Percentiles rank a stretch among this genome's conserved stretches.
These are phyloP conservation scores for Linanthus parryae DNA, from an alignment of 148 eudicot species.

Conservation along the genomic window DNA sequence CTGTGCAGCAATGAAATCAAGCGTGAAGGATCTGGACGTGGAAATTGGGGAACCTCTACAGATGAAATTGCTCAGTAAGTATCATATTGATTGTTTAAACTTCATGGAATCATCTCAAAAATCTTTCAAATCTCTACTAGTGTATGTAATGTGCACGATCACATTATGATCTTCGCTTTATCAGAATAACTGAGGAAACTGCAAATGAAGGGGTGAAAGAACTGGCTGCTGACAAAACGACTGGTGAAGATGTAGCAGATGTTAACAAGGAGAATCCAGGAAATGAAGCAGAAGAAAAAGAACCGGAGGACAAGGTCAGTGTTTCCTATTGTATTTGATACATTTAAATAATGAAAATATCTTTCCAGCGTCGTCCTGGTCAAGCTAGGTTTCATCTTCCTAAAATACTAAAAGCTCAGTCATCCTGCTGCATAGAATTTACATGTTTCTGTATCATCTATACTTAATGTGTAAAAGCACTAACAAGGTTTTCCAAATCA, in stretches of 20 bases:
- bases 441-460: too few relatives aligned
- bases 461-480: too few relatives aligned
- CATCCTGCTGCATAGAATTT: too few relatives aligned
- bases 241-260: conserved; percentile 49
- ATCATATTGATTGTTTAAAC: not conserved
- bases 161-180: conserved; percentile 12
- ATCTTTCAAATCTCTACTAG: not conserved
- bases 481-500: too few relatives aligned
- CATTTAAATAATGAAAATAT: too few relatives aligned
- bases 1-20: conserved; percentile 58
- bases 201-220: conserved; percentile 52
- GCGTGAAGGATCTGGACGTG: conserved; percentile 91
- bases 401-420: too few relatives aligned
- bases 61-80: conserved; percentile 75
- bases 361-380: too few relatives aligned
- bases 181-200: conserved; percentile 58
- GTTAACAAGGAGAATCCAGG: conserved; percentile 55
- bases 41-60: conserved; percentile 82
- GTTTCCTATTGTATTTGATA: not conserved
- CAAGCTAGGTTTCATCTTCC: conserved; percentile 1
- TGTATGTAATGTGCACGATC: not conserved
- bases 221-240: conserved; percentile 42
- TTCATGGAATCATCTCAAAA: too few relatives aligned
- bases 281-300: conserved; percentile 73
- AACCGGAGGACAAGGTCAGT: conserved; percentile 76